These are phyloP conservation scores for Pontederia paniculata DNA, from an alignment of 176 grass and related monocot species.

Conservation along the genomic window DNA sequence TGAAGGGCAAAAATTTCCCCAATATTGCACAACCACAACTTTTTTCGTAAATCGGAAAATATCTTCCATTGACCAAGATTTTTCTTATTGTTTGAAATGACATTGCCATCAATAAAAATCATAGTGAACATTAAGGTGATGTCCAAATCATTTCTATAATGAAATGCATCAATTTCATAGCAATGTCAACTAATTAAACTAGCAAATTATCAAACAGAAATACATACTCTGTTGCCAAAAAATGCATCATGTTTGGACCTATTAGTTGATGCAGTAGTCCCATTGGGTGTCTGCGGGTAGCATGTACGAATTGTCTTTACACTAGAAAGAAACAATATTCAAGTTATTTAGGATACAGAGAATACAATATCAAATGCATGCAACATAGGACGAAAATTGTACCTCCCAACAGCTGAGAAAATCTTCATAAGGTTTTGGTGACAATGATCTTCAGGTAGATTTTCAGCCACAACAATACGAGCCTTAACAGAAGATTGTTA, in stretches of 20 bases:
- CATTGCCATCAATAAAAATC: neutral
- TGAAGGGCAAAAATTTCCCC: too few species aligned
- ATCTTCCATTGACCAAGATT: too few species aligned
- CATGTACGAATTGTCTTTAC: conserved; percentile 96
- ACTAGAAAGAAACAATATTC: conserved; percentile 34
- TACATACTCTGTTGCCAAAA: conserved; percentile 86
- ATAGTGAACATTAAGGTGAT: neutral
- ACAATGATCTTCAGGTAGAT: conserved; percentile 97
- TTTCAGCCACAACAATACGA: conserved; percentile 93
- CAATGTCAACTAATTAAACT: too few species aligned
- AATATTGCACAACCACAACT: too few species aligned
- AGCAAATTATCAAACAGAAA: neutral
- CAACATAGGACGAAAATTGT: neutral
- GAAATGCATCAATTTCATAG: neutral
- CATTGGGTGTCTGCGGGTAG: conserved; percentile 83
- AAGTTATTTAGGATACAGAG: conserved; percentile 1
- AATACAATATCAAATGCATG: neutral
- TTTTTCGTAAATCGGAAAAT: too few species aligned
- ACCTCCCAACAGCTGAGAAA: conserved; percentile 94
- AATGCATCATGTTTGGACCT: conserved; percentile 91
- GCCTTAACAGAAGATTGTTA: conserved; percentile 33
- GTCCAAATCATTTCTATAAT: too few species aligned
- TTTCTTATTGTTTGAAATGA: too few species aligned
- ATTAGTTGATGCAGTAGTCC: conserved; percentile 67
- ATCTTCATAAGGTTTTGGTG: conserved; percentile 98